phyloP scores from a whole-genome alignment of 1,139 yeast species.

The Diutina ranongensis region DNA sequence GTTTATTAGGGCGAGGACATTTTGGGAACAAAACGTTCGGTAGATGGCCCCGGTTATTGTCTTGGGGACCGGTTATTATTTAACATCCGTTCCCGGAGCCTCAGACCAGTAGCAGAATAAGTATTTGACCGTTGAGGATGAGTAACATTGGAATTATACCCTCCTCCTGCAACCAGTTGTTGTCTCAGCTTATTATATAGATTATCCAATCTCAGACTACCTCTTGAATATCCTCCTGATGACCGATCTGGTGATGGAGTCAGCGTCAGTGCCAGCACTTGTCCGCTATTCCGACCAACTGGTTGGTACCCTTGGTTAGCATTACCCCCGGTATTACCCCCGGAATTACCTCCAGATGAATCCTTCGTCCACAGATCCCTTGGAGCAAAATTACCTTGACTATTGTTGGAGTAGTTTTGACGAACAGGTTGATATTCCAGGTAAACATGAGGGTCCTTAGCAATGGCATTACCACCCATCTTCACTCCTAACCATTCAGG shows the following conservation, averaged over 20 bases:
- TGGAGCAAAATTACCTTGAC: not conserved
- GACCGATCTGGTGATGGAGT: slow-evolving; percentile 2
- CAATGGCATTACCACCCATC: not conserved
- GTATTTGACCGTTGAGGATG: slow-evolving; percentile 19
- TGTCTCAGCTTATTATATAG: slow-evolving; percentile 34
- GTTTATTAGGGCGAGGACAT: slow-evolving; percentile 51
- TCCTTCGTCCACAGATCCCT: slow-evolving; percentile 1
- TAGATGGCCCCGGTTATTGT: not conserved
- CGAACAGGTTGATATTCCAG: slow-evolving; percentile 2
- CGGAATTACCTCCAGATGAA: not conserved
- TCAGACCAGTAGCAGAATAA: slow-evolving; percentile 13
- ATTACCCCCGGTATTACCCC: not conserved
- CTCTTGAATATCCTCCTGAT: not conserved
- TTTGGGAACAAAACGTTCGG: slow-evolving; percentile 38
- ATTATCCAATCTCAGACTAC: slow-evolving; percentile 20
- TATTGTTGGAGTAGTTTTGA: not conserved
- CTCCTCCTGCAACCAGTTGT: slow-evolving; percentile 13
- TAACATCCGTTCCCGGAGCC: slow-evolving; percentile 27
- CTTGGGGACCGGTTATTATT: slow-evolving; percentile 2
- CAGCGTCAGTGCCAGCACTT: not conserved
- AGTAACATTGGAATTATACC: slow-evolving; percentile 15
- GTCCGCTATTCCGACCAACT: not conserved
- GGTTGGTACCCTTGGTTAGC: not conserved
- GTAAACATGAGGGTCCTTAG: slow-evolving; percentile 1
- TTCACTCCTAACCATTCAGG: slow-evolving; percentile 37